Conservation (phyloP, 164 flowering plant species). For the Aristolochia californica region DNA sequence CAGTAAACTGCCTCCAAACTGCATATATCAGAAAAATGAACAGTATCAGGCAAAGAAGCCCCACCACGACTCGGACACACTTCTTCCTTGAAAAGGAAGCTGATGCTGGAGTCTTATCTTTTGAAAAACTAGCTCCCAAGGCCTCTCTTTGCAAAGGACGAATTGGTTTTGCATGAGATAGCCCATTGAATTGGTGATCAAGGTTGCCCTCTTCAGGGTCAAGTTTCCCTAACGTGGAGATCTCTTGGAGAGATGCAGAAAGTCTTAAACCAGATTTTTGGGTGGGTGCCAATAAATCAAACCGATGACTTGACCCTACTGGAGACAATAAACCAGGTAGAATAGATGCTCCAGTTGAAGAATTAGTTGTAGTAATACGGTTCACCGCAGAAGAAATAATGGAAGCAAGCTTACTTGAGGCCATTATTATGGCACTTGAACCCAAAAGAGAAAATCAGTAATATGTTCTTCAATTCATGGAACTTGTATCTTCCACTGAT, state of each 20-base stretch:
- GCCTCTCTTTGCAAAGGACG: no score
- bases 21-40: constrained; percentile 27
- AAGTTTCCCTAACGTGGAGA: no score
- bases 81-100: no score
- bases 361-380: constrained; percentile 24
- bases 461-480: no score
- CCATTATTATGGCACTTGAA: no score
- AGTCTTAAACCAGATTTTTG: constrained; percentile 36
- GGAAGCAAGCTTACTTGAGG: constrained; percentile 30
- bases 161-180: no score
- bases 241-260: constrained; percentile 76
- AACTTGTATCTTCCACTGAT: no score
- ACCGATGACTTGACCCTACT: constrained; percentile 20
- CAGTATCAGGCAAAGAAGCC: constrained; percentile 35
- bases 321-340: constrained; percentile 35
- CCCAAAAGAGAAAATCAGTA: no score
- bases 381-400: constrained; percentile 25
- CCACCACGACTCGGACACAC: constrained; percentile 34
- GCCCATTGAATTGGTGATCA: no score
- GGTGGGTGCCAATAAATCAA: constrained; percentile 21
- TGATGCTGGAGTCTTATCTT: no score
- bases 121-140: no score
- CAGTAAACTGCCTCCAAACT: constrained; percentile 22
- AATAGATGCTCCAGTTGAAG: constrained; percentile 26
- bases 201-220: no score